Conservation (phyloP, 2,329 filamentous ascomycete genomes). For the Chalara sp. region DNA sequence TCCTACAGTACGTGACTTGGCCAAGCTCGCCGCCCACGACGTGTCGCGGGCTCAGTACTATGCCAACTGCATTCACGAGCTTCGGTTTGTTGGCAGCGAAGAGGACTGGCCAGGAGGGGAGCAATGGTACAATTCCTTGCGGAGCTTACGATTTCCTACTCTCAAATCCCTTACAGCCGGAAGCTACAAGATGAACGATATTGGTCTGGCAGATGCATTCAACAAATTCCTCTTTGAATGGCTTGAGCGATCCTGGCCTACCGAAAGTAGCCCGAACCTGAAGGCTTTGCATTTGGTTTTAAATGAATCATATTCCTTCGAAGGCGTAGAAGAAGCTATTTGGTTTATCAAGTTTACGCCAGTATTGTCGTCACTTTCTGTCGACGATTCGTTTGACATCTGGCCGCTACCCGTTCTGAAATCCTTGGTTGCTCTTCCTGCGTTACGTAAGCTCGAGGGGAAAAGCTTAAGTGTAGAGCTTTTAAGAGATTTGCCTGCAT, state of each 20-base stretch:
- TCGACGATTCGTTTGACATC: not conserved
- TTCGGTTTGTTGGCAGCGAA: conserved; percentile 2
- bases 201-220: not conserved
- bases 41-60: conserved; percentile 5
- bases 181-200: not conserved
- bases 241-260: not conserved
- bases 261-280: conserved; percentile 2
- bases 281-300: conserved; percentile 1
- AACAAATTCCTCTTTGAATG: not conserved
- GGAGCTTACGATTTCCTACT: not conserved
- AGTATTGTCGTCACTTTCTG: not conserved
- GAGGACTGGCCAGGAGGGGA: conserved; percentile 2
- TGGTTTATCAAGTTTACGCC: not conserved
- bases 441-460: not conserved
- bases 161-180: not conserved
- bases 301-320: not conserved
- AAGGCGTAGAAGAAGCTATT: not conserved
- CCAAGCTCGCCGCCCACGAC: conserved; percentile 3
- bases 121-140: not conserved
- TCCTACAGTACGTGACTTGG: not conserved
- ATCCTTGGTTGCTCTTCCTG: not conserved
- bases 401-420: not conserved
- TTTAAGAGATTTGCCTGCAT: not conserved
- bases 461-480: not conserved
- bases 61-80: conserved; percentile 3